A percentile compares a stretch with the other conserved stretches of the same genome.
phyloP scores from a whole-genome alignment of 495 filamentous ascomycete genomes.

The Cercophora newfieldiana region DNA sequence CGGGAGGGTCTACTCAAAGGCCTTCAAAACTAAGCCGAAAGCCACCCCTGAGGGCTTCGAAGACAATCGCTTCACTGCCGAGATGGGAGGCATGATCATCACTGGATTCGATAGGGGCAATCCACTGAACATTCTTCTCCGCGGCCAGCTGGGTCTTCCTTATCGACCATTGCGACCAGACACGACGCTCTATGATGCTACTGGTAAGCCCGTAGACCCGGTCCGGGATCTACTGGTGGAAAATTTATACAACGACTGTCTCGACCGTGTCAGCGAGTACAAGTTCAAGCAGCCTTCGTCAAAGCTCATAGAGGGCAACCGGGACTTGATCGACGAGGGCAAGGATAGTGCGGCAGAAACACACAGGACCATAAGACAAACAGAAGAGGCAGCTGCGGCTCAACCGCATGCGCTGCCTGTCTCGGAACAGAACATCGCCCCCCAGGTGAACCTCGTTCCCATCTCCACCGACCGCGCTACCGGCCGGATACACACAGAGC shows the following conservation, averaged over 20 bases:
- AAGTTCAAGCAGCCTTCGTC: constrained; percentile 69
- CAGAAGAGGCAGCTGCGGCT: constrained; percentile 59
- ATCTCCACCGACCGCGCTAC: constrained; percentile 59
- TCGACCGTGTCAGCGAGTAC: constrained; percentile 86
- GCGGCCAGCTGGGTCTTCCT: constrained; percentile 83
- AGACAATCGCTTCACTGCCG: constrained; percentile 76
- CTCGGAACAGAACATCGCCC: constrained; percentile 49
- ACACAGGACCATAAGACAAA: constrained; percentile 67
- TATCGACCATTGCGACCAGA: constrained; percentile 84
- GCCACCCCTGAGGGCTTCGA: constrained; percentile 32
- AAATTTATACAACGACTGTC: constrained; percentile 87
- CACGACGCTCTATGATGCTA: constrained; percentile 85
- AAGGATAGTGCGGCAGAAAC: constrained; percentile 72
- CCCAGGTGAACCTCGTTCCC: constrained; percentile 55
- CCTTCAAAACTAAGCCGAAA: constrained; percentile 53
- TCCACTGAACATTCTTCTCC: constrained; percentile 83
- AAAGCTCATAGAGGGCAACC: constrained; percentile 80
- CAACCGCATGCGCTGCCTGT: constrained; percentile 48
- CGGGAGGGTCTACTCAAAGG: constrained; percentile 93
- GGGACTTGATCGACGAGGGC: constrained; percentile 77
- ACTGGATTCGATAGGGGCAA: constrained; percentile 96
- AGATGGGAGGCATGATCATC: constrained; percentile 96
- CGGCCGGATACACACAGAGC: constrained; percentile 59
- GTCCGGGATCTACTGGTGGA: constrained; percentile 80
- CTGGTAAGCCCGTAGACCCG: constrained; percentile 77